phyloP scores from a whole-genome alignment of 257 asterid species.

The Solanum dulcamara region DNA sequence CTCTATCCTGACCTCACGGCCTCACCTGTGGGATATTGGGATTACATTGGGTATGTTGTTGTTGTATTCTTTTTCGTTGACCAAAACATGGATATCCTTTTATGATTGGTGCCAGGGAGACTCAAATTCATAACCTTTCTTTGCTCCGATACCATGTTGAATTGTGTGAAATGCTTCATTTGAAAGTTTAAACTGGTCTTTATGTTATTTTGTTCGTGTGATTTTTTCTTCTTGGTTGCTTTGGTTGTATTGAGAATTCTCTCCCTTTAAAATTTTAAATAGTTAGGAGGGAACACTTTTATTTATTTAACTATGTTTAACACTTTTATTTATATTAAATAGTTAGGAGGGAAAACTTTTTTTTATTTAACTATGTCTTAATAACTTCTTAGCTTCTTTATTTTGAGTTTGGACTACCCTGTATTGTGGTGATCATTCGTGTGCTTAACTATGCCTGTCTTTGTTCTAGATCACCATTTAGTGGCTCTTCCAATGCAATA shows the following conservation, averaged over 20 bases:
- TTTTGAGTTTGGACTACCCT: background rate
- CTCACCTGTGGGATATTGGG: background rate
- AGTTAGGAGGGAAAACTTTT: no score
- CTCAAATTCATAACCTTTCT: background rate
- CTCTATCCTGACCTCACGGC: background rate
- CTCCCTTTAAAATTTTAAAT: background rate
- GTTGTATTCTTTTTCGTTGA: background rate
- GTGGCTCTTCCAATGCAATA: background rate
- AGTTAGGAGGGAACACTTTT: background rate
- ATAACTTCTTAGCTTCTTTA: background rate
- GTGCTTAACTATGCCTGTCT: background rate
- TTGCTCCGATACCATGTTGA: background rate
- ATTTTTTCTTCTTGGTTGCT: background rate
- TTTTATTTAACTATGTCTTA: background rate
- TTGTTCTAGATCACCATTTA: background rate
- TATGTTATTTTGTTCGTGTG: background rate
- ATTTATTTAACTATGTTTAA: background rate
- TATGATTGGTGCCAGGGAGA: background rate
- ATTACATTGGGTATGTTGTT: background rate
- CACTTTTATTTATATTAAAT: background rate
- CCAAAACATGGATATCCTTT: background rate
- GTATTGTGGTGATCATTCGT: background rate
- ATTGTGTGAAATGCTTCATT: background rate
- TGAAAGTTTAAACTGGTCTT: background rate
- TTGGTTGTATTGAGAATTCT: background rate